Base-by-base conservation (phyloP, 2,329 filamentous ascomycete genomes). In the Epicoccum sorghinum region DNA sequence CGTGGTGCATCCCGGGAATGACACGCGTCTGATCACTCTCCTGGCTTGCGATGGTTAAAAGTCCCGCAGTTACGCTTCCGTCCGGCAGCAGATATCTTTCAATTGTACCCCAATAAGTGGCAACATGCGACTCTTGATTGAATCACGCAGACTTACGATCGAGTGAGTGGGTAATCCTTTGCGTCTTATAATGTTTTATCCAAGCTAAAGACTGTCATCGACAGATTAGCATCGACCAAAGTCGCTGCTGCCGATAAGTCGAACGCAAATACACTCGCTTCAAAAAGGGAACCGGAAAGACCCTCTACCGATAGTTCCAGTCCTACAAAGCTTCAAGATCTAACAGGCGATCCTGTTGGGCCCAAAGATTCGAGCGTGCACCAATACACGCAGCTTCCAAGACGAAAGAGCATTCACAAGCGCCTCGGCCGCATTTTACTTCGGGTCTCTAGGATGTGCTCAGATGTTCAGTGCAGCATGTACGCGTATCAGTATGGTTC, bases 91-190 rank as follows among this genome's bases (percentile, higher is more conserved):
- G 10, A 47, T 52, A 52, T 42, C 43, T 52, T 39, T 30, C 8
- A n/a, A 37, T 12, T 6, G 7, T 23, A 25, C 9, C 18, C 45
- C 32, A 46, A 8, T 3, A 35, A 42, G 39, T 39, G 37, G 32
- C 35, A 57, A 49, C n/a, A 57, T 57, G 54, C 54, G 54, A 47
- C 40, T 57, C 13, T 14, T 49, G 44, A 45, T 57, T 10, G 24
- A 57, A 57, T 41, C 44, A 36, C 22, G 35, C 25, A 47, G 41
- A 22, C 39, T 47, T 44, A 48, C 32, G 10, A 33, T 57, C 41
- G 54, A 57, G 54, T 57, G 54, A 52, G 54, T 52, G 8, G n/a
- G 54, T 53, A 24, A 35, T 30, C 54, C 54, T 43, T 46, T 4
- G 4, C 7, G 37, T 4, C 3, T 35, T 9, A 3, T 27, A 9